Base-by-base conservation (phyloP, 306 rosid genomes). In the Argentina anserina region DNA sequence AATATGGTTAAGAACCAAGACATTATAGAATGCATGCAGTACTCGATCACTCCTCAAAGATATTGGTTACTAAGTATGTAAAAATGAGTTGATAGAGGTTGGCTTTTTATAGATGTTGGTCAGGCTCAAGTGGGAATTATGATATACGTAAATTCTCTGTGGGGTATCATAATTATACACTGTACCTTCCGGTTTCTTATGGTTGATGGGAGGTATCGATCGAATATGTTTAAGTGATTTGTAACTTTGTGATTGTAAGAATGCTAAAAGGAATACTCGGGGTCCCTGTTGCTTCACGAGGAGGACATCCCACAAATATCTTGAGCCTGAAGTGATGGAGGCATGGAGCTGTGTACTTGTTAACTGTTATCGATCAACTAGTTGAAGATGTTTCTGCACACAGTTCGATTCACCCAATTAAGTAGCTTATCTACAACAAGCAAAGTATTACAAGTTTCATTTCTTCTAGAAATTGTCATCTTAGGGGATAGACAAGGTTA, bases 231-330 rank as follows among this genome's bases (percentile, higher is more conserved):
- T 9, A 80, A 42, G 23, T 71, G 39, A 65, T 76, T 75, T 85
- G 84, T 78, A 75, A 58, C 43, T 80, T 81, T 67, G 71, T 74
- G 74, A 70, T 63, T 62, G 50, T 72, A 71, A 75, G 85, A 76
- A 75, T 52, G 76, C 71, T 60, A 76, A 65, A 74, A 65, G n/a
- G 71, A 39, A 77, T 65, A 29, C 77, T 73, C 61, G 79, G 71
- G 73, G 80, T 53, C 60, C 75, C 67, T 80, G 82, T 85, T 59
- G 77, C 80, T 82, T 92, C 97, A 92, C 97, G 97, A 74, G 96
- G 10, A 4, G 82, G 18, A 81, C 21, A 75, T 76, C 67, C 9
- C 67, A 62, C 67, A 62, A 62, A 62, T 34, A 62, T 62, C 67
- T 60, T 1, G 65, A 60, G 65, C 11, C 40, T 60, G 65, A 31